These are phyloP conservation scores for Ambrosia hybrid DNA, from an alignment of 140 eudicot genomes.

Conservation along the genomic window DNA sequence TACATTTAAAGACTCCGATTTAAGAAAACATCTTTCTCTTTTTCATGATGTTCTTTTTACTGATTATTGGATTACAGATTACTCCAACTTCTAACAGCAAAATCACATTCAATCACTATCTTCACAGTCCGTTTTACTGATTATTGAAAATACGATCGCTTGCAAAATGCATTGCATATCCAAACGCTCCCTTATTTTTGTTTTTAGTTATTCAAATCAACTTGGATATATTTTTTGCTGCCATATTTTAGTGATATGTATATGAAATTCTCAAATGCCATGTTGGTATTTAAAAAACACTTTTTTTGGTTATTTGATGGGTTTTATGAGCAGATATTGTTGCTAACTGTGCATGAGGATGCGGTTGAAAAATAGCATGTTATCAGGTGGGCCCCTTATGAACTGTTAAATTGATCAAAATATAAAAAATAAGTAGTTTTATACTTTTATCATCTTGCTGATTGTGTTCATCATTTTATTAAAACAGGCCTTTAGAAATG, in stretches of 20 bases:
- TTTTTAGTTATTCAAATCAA: slow-evolving; percentile 7
- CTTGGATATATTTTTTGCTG: neutral
- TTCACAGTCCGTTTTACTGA: neutral
- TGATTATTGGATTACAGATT: neutral
- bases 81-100: neutral
- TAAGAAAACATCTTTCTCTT: neutral
- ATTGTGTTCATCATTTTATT: slow-evolving; percentile 6
- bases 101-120: neutral
- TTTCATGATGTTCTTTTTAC: neutral
- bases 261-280: neutral
- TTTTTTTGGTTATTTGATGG: slow-evolving; percentile 17
- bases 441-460: slow-evolving; percentile 4
- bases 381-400: slow-evolving; percentile 33
- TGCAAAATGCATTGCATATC: too few relatives aligned
- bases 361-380: slow-evolving; percentile 22
- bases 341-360: slow-evolving; percentile 26
- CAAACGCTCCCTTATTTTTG: neutral
- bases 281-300: slow-evolving; percentile 7
- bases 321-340: slow-evolving; percentile 21
- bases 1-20: neutral
- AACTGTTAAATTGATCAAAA: neutral
- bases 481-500: slow-evolving; percentile 26
- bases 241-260: slow-evolving; percentile 2
- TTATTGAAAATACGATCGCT: neutral
- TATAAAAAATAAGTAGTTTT: neutral